phyloP scores from a whole-genome alignment of 73 alveolate species.

The Paramecium sexaurelia region DNA sequence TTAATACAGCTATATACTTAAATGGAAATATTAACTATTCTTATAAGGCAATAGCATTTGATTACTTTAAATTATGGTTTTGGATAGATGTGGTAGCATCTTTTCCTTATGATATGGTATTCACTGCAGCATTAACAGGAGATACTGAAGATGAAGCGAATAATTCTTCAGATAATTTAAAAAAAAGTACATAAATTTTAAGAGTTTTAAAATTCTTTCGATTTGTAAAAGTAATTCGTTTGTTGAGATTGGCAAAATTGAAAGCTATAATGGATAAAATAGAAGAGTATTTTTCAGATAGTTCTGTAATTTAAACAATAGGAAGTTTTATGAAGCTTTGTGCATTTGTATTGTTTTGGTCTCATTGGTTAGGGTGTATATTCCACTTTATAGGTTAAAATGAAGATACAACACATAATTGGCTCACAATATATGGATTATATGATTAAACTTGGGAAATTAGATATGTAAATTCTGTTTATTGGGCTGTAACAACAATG shows the following conservation, averaged over 20 bases:
- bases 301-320: not conserved
- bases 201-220: slow-evolving; percentile 30
- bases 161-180: not conserved
- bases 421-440: not conserved
- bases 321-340: slow-evolving; percentile 18
- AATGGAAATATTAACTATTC: slow-evolving; percentile 70
- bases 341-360: slow-evolving; percentile 53
- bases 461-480: slow-evolving; percentile 75
- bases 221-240: slow-evolving; percentile 23
- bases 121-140: not conserved
- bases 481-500: slow-evolving; percentile 84
- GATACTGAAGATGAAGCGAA: not conserved
- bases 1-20: slow-evolving; percentile 74
- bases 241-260: slow-evolving; percentile 32
- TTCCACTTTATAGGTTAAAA: slow-evolving; percentile 23
- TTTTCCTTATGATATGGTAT: slow-evolving; percentile 64
- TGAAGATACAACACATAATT: not conserved
- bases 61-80: slow-evolving; percentile 75
- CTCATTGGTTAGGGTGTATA: slow-evolving; percentile 56
- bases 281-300: slow-evolving; percentile 9
- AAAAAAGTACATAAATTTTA: not conserved
- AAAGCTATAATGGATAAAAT: slow-evolving; percentile 17
- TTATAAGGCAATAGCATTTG: slow-evolving; percentile 53
- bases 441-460: slow-evolving; percentile 35
- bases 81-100: slow-evolving; percentile 72